Base-by-base conservation (phyloP, 2,329 filamentous ascomycete genomes). In the Penicillium sp. region DNA sequence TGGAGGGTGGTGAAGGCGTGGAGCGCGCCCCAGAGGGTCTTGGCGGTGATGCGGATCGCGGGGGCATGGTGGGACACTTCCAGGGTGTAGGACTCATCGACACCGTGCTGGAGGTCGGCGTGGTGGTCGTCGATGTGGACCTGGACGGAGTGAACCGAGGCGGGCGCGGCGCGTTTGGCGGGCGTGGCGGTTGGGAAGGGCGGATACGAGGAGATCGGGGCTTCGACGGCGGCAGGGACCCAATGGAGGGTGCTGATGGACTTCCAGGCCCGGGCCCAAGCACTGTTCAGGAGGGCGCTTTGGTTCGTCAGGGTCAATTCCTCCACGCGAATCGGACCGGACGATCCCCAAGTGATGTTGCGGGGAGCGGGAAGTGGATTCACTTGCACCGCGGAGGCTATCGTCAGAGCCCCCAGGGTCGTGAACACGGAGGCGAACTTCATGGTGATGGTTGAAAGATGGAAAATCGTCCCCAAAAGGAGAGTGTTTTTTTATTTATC, bases 1-100 rank as follows among this genome's bases (percentile, higher is more conserved):
- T 83, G 81, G 48, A 83, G 69, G n/a, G 81, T 83, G 18, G 79
- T 83, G 59, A 83, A 79, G 9, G 81, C 81, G 62, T 83, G 80
- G 10, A 83, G 73, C 16, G 78, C 81, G 36, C 81, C 81, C 73
- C 81, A 83, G 43, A 79, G 72, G 0, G 81, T 83, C 64, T 78
- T 67, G 24, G 81, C 76, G 1, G 71, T 75, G 58, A 83, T 77
- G 8, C 74, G 62, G 52, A 83, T 69, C 4, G 67, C 68, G 32
- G 69, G 65, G 3, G 79, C 78, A 18, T 64, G 65, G 5, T 69
- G 58, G 1, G 65, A 58, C 36, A 82, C 73, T 16, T 76, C 70
- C 18, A 83, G 60, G 0, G 75, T 80, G 64, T 83, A 83, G n/a
- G 80, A 82, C 61, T 83, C 81, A 53, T 83, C 79, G 21, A 83